Percentiles rank a stretch among this genome's conserved stretches.
These are phyloP conservation scores for Cordyceps tenuipes DNA, from an alignment of 2,329 filamentous ascomycete genomes.

Conservation along the genomic window DNA sequence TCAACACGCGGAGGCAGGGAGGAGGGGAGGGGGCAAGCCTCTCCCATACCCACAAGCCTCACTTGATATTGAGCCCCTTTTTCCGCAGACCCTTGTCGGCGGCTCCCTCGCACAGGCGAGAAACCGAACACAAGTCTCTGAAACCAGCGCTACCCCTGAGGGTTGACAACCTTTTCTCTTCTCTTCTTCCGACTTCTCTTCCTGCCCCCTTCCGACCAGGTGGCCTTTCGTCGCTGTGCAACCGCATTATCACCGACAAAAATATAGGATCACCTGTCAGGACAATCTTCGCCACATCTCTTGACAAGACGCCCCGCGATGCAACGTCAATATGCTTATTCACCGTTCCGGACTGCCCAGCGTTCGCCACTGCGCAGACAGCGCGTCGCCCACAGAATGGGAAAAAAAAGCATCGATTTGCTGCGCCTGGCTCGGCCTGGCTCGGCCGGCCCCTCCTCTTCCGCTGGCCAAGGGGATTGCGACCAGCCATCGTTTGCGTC, in stretches of 20 bases:
- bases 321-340: neutral
- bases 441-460: neutral
- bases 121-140: slow-evolving; percentile 13
- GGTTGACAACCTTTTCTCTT: neutral
- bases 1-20: neutral
- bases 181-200: neutral
- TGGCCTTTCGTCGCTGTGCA: neutral
- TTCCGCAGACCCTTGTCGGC: slow-evolving; percentile 14
- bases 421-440: neutral
- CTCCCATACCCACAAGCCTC: slow-evolving; percentile 15
- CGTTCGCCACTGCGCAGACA: neutral
- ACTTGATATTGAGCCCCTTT: slow-evolving; percentile 18
- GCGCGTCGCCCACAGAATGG: neutral
- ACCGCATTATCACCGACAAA: neutral
- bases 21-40: neutral
- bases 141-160: slow-evolving; percentile 14
- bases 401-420: neutral
- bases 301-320: neutral
- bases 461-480: neutral
- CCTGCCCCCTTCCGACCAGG: neutral
- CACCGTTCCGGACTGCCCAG: neutral
- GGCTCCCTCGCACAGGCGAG: slow-evolving; percentile 16
- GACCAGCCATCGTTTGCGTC: slow-evolving; percentile 7
- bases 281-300: neutral
- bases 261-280: neutral